Evolutionary conservation across 352 stramenopile species (phyloP), one percentile per base, ranked within the genome.

Genomic region (Ophiocytium majus): DNA sequence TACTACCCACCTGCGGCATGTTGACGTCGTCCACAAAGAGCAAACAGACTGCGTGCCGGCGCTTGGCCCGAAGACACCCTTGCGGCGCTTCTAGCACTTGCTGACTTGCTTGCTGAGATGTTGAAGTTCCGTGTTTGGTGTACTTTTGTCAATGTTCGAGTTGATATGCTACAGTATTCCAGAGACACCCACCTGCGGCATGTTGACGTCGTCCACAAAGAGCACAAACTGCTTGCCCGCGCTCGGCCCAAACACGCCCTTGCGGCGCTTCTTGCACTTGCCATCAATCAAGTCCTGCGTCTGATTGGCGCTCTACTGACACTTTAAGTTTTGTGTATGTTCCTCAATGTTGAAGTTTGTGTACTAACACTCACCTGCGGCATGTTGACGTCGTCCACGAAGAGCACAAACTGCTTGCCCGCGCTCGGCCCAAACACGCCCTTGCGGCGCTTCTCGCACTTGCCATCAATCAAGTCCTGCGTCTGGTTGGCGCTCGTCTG

Each of bases 351-450:
- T 92, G 75, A 96, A 97, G 78, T 96, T 92, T 80, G 96, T 94
- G 57, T 94, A 71, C 28, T 23, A 71, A 71, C 71, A 85, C 81
- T 93, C 86, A 95, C 95, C 5, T 43, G 80, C 9, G 95, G 95
- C 95, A 98, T 98, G 86, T 98, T 98, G 9, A 98, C 89, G 84
- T 98, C 95, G 88, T 98, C 95, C 0, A 98, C 93, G 85, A 98
- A 97, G 32, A 98, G 92, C 66, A 98, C 93, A 66, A 95, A 97
- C 78, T 94, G 93, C 89, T 97, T 97, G 9, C 95, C 95, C 0
- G 94, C 93, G 0, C 92, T 92, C 0, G 95, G 95, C 0, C 95
- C 95, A 81, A 94, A 98, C 0, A 98, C 94, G 0, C 94, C 95
- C 81, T 97, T 98, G 0, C 94, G 89, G 0, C 95, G 92, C 86